Conservation (phyloP, 768 basidiomycete species). For the Pholiota molesta region DNA sequence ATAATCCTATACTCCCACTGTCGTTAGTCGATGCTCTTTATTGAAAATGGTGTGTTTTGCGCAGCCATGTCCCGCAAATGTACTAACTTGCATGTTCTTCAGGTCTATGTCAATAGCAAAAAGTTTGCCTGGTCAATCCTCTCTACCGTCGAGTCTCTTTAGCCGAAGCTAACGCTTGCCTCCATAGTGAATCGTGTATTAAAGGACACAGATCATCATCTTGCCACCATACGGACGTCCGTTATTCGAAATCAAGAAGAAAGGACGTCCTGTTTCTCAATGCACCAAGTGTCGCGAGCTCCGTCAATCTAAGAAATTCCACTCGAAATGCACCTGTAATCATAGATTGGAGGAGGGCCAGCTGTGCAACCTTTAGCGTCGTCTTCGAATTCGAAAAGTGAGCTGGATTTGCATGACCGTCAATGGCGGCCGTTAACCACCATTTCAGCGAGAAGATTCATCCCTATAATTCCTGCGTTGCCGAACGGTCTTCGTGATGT, state of each 20-base stretch:
- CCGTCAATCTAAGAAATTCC: constrained; percentile 77
- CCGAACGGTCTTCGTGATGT: constrained; percentile 76
- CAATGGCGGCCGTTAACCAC: constrained; percentile 6
- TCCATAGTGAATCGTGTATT: constrained; percentile 82
- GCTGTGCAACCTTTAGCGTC: constrained; percentile 35
- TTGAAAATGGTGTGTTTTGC: constrained; percentile 4
- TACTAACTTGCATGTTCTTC: neutral
- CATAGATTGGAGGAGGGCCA: constrained; percentile 37
- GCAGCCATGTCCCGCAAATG: neutral
- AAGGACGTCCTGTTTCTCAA: constrained; percentile 90
- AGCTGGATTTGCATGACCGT: constrained; percentile 11
- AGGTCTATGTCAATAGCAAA: constrained; percentile 79
- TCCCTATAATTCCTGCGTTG: constrained; percentile 70
- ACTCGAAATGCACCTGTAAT: constrained; percentile 81
- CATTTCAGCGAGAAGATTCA: constrained; percentile 62
- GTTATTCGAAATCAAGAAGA: constrained; percentile 92
- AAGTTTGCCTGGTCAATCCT: constrained; percentile 70
- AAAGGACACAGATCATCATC: constrained; percentile 93
- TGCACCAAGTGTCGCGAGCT: constrained; percentile 84
- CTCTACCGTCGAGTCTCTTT: neutral
- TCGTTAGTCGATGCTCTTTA: constrained; percentile 2
- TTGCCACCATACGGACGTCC: constrained; percentile 88
- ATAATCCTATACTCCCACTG: constrained; percentile 1
- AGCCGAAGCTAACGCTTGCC: constrained; percentile 6
- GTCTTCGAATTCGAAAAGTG: constrained; percentile 45